Conservation (phyloP, 2,329 filamentous ascomycete species). For the Phyllosticta capitalensis region DNA sequence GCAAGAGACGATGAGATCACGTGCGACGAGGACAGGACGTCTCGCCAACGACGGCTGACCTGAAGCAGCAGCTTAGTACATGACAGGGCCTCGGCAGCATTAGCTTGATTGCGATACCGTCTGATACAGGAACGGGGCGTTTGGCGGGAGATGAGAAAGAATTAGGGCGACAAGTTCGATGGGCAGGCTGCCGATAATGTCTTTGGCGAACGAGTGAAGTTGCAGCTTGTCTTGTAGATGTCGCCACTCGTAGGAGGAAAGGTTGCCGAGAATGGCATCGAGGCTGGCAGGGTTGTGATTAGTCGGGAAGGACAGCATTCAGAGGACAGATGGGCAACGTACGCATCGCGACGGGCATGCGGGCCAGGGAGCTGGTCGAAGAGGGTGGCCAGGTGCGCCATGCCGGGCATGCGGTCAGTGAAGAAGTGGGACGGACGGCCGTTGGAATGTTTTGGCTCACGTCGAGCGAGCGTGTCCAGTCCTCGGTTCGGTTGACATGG, state of each 20-base stretch:
- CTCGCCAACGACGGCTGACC: conserved; percentile 27
- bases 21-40: conserved; percentile 18
- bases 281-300: conserved; percentile 15
- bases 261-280: conserved; percentile 16
- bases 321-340: background rate
- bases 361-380: conserved; percentile 7
- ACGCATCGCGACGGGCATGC: conserved; percentile 8
- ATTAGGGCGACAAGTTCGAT: conserved; percentile 28
- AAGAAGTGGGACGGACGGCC: background rate
- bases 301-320: background rate
- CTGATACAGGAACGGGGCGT: conserved; percentile 22
- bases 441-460: background rate
- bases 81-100: background rate
- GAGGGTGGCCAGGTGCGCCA: conserved; percentile 7
- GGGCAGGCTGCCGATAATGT: conserved; percentile 28
- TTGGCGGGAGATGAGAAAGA: conserved; percentile 25
- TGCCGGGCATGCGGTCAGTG: background rate
- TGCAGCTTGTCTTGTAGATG: conserved; percentile 15
- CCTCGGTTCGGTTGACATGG: background rate
- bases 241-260: conserved; percentile 25
- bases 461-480: background rate
- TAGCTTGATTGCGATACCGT: conserved; percentile 13
- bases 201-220: conserved; percentile 20
- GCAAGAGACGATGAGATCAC: conserved; percentile 17
- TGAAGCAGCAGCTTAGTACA: conserved; percentile 10